Evolutionary conservation across 1,284 basidiomycete species (phyloP), one percentile per base, ranked within the genome.

Genomic region (Cystobasidium sp.): DNA sequence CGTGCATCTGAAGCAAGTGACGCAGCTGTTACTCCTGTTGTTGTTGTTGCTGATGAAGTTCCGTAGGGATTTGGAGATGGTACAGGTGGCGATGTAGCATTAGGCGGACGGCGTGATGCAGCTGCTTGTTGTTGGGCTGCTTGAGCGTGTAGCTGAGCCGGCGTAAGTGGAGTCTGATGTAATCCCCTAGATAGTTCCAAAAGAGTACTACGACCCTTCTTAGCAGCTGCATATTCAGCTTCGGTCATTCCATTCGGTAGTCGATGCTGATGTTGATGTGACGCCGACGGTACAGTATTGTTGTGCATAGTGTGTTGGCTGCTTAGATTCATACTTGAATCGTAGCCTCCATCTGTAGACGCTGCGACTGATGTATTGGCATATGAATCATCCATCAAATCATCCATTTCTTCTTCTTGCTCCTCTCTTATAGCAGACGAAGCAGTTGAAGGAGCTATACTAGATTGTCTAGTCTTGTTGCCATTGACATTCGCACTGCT

Each of bases 361-460:
- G 61, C 61, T 7, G 61, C 61, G 6, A 47, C 10, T 12, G 61
- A 63, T 24, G 18, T 63, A n/a, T 63, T 63, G 6, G 22, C 61
- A 51, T 37, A 47, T 7, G 43, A 51, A 49, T 41, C 43, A 16
- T 47, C 44, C 22, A 22, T 41, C 24, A n/a, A 41, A 6, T 47
- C 47, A 14, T 63, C 61, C 49, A 31, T 31, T 41, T 43, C 61
- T 49, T 63, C 61, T 44, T 46, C 47, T 37, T 47, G 24, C 37
- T 63, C 61, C 43, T 63, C 61, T 47, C 61, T 22, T 7, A 63
- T 63, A 24, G 43, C 61, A 22, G 61, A 63, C n/a, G 61, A 47
- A 49, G 61, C 61, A n/a, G 43, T 63, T 24, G 61, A 63, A 24
- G 61, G 61, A 47, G 61, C 61, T 39, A 63, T 8, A 41, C 61